These are phyloP conservation scores for Cutaneotrichosporon sp. DNA, from an alignment of 1,284 basidiomycete species.

Conservation along the genomic window DNA sequence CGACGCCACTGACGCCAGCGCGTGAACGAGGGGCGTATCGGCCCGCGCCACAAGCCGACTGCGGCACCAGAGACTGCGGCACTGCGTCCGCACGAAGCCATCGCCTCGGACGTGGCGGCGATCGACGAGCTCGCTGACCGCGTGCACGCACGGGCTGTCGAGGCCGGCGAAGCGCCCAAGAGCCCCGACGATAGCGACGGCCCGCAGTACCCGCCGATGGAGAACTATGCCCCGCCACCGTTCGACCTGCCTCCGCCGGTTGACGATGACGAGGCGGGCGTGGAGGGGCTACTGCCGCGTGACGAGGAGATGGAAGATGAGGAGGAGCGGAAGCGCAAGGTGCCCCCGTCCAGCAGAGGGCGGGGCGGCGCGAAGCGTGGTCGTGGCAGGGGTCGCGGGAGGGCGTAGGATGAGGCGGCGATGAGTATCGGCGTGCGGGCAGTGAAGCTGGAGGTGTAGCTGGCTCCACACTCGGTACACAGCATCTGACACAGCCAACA, in stretches of 20 bases:
- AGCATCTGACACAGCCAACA: too few relatives aligned
- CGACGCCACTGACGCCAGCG: background rate
- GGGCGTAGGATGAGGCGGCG: background rate
- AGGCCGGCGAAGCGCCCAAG: background rate
- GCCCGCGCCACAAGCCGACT: conserved; percentile 1
- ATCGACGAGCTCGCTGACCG: conserved; percentile 7
- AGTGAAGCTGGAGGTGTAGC: background rate
- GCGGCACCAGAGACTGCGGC: background rate
- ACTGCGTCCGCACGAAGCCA: conserved; percentile 4
- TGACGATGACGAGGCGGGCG: background rate
- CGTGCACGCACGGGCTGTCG: background rate
- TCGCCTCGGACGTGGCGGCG: background rate
- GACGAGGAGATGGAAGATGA: background rate
- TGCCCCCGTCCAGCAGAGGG: background rate
- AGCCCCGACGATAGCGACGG: background rate
- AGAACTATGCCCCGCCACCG: background rate
- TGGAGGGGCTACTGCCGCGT: background rate
- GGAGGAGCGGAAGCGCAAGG: background rate
- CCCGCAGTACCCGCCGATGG: background rate
- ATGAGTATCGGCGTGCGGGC: background rate
- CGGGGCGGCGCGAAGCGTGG: background rate
- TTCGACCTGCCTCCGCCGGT: background rate
- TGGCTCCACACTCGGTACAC: too few relatives aligned
- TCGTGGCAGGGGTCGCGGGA: background rate
- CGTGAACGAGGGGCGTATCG: conserved; percentile 6